Evolutionary conservation across 805 yeast species (phyloP).

Genomic region (Grigorovia jiainica): DNA sequence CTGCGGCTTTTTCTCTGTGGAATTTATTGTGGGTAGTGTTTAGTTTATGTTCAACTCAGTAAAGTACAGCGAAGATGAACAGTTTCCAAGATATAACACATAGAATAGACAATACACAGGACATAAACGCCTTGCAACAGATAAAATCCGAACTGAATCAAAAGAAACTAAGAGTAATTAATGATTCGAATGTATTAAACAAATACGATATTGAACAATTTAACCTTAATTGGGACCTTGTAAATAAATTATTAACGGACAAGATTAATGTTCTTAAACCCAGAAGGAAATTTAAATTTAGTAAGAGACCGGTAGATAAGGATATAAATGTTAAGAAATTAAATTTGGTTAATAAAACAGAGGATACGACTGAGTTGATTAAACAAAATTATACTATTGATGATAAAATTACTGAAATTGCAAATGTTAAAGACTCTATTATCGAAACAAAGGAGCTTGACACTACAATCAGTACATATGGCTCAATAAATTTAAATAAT

Average conservation of each 20-base stretch:
- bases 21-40: too few species aligned
- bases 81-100: too few species aligned
- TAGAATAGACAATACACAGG: too few species aligned
- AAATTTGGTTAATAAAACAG: neutral
- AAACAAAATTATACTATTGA: neutral
- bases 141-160: neutral
- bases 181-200: neutral
- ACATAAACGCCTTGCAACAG: neutral
- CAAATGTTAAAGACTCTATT: neutral
- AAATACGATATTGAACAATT: neutral
- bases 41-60: too few species aligned
- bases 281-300: conserved; percentile 1
- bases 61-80: too few species aligned
- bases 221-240: neutral
- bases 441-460: too few species aligned
- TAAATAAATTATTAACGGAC: neutral
- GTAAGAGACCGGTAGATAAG: conserved; percentile 1
- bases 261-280: neutral
- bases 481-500: neutral
- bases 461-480: too few species aligned
- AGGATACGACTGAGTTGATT: too few species aligned
- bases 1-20: too few species aligned
- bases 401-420: neutral
- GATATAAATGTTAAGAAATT: neutral
- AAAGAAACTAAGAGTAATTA: neutral